phyloP scores from a whole-genome alignment of 257 asterid species.

The Rhazya stricta region DNA sequence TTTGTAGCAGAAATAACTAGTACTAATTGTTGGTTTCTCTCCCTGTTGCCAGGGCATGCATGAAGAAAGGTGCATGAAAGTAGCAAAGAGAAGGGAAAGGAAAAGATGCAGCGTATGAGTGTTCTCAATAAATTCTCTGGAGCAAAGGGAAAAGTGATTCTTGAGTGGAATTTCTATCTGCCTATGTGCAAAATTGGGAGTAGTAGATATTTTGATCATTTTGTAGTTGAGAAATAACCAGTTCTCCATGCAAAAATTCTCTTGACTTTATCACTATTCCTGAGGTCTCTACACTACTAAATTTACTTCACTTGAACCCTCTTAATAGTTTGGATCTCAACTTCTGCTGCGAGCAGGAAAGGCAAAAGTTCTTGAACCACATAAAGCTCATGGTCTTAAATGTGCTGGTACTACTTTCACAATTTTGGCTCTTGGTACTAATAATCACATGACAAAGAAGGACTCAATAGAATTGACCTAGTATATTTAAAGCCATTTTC shows the following conservation, averaged over 20 bases:
- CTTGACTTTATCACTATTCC: neutral
- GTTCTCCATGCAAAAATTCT: neutral
- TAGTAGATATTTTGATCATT: no score
- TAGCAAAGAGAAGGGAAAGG: no score
- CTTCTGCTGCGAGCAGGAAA: neutral
- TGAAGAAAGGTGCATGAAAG: neutral
- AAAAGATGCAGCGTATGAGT: neutral
- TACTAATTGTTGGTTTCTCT: neutral
- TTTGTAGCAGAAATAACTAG: neutral
- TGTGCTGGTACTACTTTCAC: conserved; percentile 4
- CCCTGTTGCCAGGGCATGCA: neutral
- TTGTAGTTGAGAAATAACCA: neutral
- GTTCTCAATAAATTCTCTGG: no score
- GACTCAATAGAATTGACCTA: neutral
- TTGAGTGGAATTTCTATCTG: no score
- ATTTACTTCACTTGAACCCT: neutral
- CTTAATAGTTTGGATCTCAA: neutral
- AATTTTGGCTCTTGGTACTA: neutral
- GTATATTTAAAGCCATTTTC: neutral
- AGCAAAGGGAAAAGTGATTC: no score
- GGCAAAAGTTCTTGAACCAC: conserved; percentile 4
- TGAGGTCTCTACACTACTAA: neutral
- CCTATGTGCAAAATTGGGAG: no score
- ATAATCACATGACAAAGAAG: neutral
- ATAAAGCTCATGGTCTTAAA: neutral